Base-by-base conservation (phyloP, 108 stramenopile species). In the Fragilariopsis cylindrus region DNA sequence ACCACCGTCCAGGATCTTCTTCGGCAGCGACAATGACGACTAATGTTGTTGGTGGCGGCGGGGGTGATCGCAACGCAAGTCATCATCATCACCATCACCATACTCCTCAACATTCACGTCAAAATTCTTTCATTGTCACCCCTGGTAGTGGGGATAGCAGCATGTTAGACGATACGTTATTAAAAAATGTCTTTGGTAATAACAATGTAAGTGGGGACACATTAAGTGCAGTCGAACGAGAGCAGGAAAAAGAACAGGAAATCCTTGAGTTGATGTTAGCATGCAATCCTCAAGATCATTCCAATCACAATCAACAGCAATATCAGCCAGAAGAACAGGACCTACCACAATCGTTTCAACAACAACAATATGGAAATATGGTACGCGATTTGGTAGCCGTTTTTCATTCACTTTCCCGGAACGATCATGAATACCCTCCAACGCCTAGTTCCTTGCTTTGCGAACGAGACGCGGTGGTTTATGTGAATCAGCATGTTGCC, bases 401-500 rank as follows among this genome's bases (percentile, higher is more conserved):
- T 1, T 95, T 84, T 75, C 91, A 92, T 73, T 87, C 84, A 4
- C 75, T 95, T 1, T 85, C 88, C 0, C 81, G 81, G 39, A 85
- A 87, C 58, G 77, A 87, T 57, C 63, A 82, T 45, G 66, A 47
- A 6, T 82, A 60, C 58, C 79, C 84, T 21, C 75, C 82, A 6
- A 83, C 81, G 40, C 75, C 86, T 21, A 53, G 73, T 41, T 63
- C 85, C 6, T 52, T 83, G 56, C 74, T 90, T 5, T 81, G 76
- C 44, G 87, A 82, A 48, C 69, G 86, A 70, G 90, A 88, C 53
- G 85, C 88, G 3, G 80, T 89, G 4, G 84, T 95, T 5, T 90
- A 91, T 69, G 84, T 95, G 40, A 92, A 95, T 72, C 73, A 85
- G 39, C 94, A 95, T 62, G 78, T 95, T 70, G 90, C 91, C 5